A percentile compares a stretch with the other conserved stretches of the same genome.
phyloP scores from a whole-genome alignment of 345 rosid genomes.

The Eucalyptus tenuipes region DNA sequence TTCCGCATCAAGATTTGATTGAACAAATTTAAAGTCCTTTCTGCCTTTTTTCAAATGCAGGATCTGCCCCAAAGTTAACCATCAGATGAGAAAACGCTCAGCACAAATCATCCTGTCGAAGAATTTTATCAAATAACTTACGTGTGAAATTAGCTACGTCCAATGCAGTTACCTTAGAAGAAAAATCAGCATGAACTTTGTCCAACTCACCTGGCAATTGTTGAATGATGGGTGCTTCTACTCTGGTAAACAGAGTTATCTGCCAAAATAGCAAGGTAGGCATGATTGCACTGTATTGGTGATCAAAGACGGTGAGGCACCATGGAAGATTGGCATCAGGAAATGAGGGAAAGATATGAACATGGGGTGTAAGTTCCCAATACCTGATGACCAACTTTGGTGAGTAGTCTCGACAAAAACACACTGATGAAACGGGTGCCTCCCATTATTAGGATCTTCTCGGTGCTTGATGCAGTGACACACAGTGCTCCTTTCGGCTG shows the following conservation, averaged over 20 bases:
- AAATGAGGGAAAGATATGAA: neutral
- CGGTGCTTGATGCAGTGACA: conserved; percentile 57
- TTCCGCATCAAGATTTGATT: conserved; percentile 85
- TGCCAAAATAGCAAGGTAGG: conserved; percentile 10
- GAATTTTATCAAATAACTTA: neutral
- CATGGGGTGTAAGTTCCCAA: neutral
- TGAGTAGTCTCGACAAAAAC: conserved; percentile 78
- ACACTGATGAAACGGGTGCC: conserved; percentile 82
- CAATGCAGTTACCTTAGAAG: conserved; percentile 52
- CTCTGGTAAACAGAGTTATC: conserved; percentile 91
- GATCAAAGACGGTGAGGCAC: neutral
- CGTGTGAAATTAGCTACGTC: neutral
- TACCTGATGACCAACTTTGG: conserved; percentile 88
- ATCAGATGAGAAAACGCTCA: neutral
- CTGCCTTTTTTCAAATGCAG: conserved; percentile 92
- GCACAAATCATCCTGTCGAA: neutral
- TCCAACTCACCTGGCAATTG: conserved; percentile 84
- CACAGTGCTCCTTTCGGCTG: conserved; percentile 59
- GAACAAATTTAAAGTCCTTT: conserved; percentile 80
- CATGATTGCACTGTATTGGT: neutral
- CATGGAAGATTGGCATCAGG: neutral
- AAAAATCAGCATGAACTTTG: conserved; percentile 65
- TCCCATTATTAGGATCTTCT: conserved; percentile 90
- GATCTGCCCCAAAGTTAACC: conserved; percentile 19
- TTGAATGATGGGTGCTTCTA: conserved; percentile 76